phyloP scores from a whole-genome alignment of 202 grass and related monocot genomes.

The Dendrocalamus latiflorus region DNA sequence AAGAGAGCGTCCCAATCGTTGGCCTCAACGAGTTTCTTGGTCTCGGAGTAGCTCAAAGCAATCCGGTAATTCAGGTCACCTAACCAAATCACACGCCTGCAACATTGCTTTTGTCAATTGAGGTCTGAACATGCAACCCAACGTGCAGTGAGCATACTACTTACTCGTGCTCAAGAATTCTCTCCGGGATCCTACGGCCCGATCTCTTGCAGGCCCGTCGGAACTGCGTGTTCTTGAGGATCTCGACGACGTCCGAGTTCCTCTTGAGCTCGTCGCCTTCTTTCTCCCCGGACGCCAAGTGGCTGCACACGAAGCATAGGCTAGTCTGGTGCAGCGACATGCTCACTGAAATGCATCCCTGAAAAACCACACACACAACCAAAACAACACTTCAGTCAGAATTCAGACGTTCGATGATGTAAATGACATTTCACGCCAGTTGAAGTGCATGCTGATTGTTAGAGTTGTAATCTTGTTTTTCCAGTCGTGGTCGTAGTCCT shows the following conservation, averaged over 20 bases:
- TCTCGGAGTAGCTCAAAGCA: constrained; percentile 45
- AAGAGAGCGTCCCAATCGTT: constrained; percentile 70
- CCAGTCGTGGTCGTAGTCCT: no score
- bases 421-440: not conserved
- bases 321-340: constrained; percentile 77
- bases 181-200: constrained; percentile 43
- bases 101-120: not conserved
- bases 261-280: constrained; percentile 70
- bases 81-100: constrained; percentile 72
- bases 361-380: not conserved
- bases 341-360: constrained; percentile 86
- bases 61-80: constrained; percentile 90
- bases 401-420: not conserved
- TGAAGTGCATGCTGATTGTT: not conserved
- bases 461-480: no score
- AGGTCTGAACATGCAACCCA: not conserved
- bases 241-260: constrained; percentile 79
- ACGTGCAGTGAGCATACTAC: not conserved
- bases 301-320: constrained; percentile 84
- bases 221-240: constrained; percentile 75
- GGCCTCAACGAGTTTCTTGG: constrained; percentile 50
- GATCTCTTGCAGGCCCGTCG: constrained; percentile 50
- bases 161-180: constrained; percentile 86
- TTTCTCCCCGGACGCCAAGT: constrained; percentile 87
- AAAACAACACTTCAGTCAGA: not conserved